These are phyloP conservation scores for Rutidosis leptorrhynchoides DNA, from an alignment of 129 eudicot species.

Conservation along the genomic window DNA sequence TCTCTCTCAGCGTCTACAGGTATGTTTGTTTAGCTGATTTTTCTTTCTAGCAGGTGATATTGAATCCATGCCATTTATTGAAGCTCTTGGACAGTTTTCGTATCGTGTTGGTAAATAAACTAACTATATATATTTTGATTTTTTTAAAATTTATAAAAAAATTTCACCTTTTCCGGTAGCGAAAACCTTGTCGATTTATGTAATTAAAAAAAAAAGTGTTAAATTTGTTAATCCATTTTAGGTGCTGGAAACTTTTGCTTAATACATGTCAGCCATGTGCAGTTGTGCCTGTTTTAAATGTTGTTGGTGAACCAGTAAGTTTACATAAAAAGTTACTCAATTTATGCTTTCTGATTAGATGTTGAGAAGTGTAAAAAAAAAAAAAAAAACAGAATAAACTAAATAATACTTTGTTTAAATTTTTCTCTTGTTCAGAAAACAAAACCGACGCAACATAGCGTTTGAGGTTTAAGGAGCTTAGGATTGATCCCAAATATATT, in stretches of 20 bases:
- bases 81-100: constrained; percentile 93
- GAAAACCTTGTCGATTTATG: too few relatives aligned
- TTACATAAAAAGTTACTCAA: constrained; percentile 2
- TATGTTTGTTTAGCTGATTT: background rate
- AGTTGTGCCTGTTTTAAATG: constrained; percentile 88
- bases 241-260: constrained; percentile 93
- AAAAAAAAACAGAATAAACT: too few relatives aligned
- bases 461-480: constrained; percentile 80
- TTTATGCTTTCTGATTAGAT: constrained; percentile 7
- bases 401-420: background rate
- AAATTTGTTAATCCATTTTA: constrained; percentile 24
- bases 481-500: constrained; percentile 74
- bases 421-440: constrained; percentile 65
- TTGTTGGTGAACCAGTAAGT: constrained; percentile 94
- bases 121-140: background rate
- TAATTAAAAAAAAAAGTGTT: background rate
- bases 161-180: too few relatives aligned
- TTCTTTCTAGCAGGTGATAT: constrained; percentile 66
- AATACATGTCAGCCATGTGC: constrained; percentile 94
- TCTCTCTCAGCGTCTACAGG: too few relatives aligned
- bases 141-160: background rate
- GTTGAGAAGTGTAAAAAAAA: too few relatives aligned
- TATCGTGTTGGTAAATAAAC: constrained; percentile 79
- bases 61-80: constrained; percentile 95
- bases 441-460: constrained; percentile 98